Conservation (phyloP, 192 early-diverging fungal species). For the Backusella macrospora region DNA sequence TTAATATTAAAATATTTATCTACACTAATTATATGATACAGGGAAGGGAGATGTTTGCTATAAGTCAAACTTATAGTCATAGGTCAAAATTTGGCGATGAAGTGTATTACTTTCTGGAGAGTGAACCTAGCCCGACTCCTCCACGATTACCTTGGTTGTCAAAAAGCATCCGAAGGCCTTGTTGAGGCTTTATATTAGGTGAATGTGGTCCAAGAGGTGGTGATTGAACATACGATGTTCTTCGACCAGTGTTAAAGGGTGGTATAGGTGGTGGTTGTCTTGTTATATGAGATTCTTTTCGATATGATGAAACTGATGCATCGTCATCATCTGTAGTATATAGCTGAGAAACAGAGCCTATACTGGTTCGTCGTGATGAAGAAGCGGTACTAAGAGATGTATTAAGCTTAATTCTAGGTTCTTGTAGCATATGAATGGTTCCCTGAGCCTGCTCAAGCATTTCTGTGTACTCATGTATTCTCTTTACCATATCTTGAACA, state of each 20-base stretch:
- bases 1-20: too few species aligned
- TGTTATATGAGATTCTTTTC: constrained; percentile 11
- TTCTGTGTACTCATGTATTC: constrained; percentile 33
- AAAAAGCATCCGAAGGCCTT: constrained; percentile 13
- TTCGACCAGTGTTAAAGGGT: neutral
- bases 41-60: too few species aligned
- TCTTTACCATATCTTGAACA: constrained; percentile 27
- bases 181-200: neutral
- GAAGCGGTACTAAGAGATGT: neutral
- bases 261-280: neutral
- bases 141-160: neutral
- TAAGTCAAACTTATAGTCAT: too few species aligned
- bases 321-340: constrained; percentile 31
- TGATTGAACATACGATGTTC: constrained; percentile 10
- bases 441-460: constrained; percentile 39
- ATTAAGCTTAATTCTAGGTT: constrained; percentile 16
- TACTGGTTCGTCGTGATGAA: constrained; percentile 20
- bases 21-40: too few species aligned
- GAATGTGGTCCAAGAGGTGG: neutral
- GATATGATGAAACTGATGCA: neutral
- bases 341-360: constrained; percentile 11
- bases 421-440: constrained; percentile 36
- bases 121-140: neutral
- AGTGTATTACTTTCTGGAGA: neutral
- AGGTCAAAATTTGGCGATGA: too few species aligned